Evolutionary conservation across 805 yeast species (phyloP).

Genomic region (Metschnikowia hibisci): DNA sequence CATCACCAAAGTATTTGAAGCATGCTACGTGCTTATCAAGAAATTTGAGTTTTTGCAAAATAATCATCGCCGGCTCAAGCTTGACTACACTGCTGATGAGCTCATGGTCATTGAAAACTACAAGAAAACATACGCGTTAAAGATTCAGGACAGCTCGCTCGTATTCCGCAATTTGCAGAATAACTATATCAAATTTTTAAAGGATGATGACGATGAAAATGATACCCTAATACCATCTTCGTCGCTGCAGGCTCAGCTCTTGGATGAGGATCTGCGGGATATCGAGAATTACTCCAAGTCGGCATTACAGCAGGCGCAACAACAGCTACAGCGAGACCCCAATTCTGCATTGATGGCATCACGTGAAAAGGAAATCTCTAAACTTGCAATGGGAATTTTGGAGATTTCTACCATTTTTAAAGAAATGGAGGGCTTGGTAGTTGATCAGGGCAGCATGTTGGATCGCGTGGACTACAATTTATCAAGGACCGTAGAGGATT

Average conservation of each 20-base stretch:
- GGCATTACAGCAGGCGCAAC: constrained; percentile 48
- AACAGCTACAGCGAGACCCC: constrained; percentile 20
- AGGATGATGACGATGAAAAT: constrained; percentile 60
- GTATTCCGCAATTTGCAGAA: constrained; percentile 84
- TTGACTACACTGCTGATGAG: constrained; percentile 43
- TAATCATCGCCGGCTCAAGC: constrained; percentile 41
- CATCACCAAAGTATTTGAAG: constrained; percentile 73
- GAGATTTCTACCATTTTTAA: constrained; percentile 91
- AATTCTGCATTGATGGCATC: constrained; percentile 47
- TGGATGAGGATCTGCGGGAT: constrained; percentile 12
- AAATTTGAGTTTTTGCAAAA: constrained; percentile 46
- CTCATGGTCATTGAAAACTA: constrained; percentile 69
- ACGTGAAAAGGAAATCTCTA: constrained; percentile 85
- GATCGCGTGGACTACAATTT: constrained; percentile 93
- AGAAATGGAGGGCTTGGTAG: constrained; percentile 86
- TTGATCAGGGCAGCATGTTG: constrained; percentile 91
- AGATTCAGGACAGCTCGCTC: constrained; percentile 75
- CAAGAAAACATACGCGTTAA: constrained; percentile 78
- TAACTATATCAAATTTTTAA: constrained; percentile 76
- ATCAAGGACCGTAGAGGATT: constrained; percentile 70
- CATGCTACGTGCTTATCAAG: constrained; percentile 73
- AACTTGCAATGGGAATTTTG: constrained; percentile 88
- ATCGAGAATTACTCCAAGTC: constrained; percentile 50
- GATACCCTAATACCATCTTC: constrained; percentile 2
- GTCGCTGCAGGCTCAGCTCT: constrained; percentile 5